Evolutionary conservation across 768 basidiomycete genomes (phyloP), one percentile per base, ranked within the genome.

Genomic region (Tricholoma bakamatsutake): DNA sequence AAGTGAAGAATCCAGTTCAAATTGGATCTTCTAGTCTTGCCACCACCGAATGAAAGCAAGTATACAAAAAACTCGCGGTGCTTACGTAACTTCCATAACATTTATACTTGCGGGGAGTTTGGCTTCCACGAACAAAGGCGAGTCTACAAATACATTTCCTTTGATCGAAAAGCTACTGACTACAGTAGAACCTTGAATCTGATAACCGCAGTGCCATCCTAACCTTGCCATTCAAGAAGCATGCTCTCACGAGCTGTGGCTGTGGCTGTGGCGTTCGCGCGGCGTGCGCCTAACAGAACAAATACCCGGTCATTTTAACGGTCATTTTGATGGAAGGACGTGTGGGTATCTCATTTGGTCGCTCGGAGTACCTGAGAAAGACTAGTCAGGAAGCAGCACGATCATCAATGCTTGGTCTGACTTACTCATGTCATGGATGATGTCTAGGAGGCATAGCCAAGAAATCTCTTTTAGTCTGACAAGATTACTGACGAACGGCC

Each of bases 31-130:
- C 52, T 52, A 28, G 45, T 43, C 60, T 58, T 56, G 62, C 64
- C 66, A 66, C 66, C 66, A 61, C 57, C 62, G 56, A 59, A 65
- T 60, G 62, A 58, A 48, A 54, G 27, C 24, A 27, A 51, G 27
- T 42, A 6, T 11, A 28, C 31, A 45, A 58, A 60, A 60, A 66
- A 64, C 47, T 59, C 59, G 37, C 28, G 21, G 21, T 35, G 59
- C 61, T 62, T 62, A 64, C 57, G 54, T 62, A 64, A 62, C 54
- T 54, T 51, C 1, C 11, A 24, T 43, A 21, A 11, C 42, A 21
- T 10, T 11, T 24, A 21, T 21, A 43, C 21, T 8, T 40, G 7
- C 40, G 7, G 5, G 4, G 1, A 9, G 1, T 21, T 43, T 24
- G 10, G 8, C 18, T 18, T 42, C 18, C 8, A 7, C 40, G 21